Evolutionary conservation across 441 rosid genomes (phyloP), one percentile per base, ranked within the genome.

Genomic region (Gossypium schwendimanii): DNA sequence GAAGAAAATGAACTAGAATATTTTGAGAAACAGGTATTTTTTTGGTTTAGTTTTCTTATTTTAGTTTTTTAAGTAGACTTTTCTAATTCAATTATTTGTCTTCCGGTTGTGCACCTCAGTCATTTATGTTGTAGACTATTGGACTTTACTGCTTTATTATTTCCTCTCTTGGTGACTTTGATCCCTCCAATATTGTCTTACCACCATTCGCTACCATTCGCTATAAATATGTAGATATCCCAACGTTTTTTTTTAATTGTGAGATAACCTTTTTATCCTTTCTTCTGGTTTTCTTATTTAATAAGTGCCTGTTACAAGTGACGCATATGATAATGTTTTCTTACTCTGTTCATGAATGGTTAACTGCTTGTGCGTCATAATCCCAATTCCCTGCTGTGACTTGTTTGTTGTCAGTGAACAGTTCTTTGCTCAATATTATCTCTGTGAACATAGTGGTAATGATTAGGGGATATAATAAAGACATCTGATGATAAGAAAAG

Each of bases 11-110:
- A 89, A 58, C 65, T 86, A 75, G 83, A 81, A 70, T 85, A 82
- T 81, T 95, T 93, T 78, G 97, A 95, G 81, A 85, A 85, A 62
- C 99, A 93, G 98, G 99, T 93, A 80, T 20, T 21, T 12, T 64
- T 71, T 67, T 11, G 28, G 31, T 69, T 54, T 65, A 39, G 54
- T 45, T 31, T 9, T 21, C 11, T 44, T 20, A 21, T 44, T 10
- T 41, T 15, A 10, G 3, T 44, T 28, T 12, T 55, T 57, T 9
- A 39, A 57, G 63, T 54, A 39, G 21, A 18, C 8, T 15, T 24
- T 47, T 4, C 9, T 17, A 21, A 9, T 50, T 68, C 47, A 50
- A 44, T 28, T 52, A 2, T 18, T 47, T 68, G 24, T 50, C 26
- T 68, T 68, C 60, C 17, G 12, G 52, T 68, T 68, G 15, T 28